Evolutionary conservation across 2,329 filamentous ascomycete species (phyloP), one percentile per base, ranked within the genome.

Genomic region (Alternaria brassicae): DNA sequence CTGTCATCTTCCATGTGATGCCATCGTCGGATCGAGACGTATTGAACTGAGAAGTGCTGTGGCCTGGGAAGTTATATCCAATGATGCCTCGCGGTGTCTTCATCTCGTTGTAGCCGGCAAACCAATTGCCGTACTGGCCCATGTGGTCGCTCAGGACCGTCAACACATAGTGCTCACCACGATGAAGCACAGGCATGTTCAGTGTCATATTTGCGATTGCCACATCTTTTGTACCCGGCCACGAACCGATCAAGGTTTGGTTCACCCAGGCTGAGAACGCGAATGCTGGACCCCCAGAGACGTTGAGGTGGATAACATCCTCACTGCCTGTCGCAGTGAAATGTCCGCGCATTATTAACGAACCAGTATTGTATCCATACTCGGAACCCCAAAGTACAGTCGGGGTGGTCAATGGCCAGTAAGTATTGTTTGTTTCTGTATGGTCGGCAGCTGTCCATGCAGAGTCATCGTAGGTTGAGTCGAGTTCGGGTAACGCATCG

Each of bases 121-220:
- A 77, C 79, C 84, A 86, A 71, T 90, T 87, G 62, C 89, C 87
- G 56, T 91, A 84, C 2, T 91, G 79, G 0, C 90, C 90, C 80
- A 88, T 91, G 72, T 88, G 88, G 73, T 92, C 91, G 9, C 91
- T 79, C 0, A 92, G 72, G 1, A 92, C 79, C 0, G 89, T 92
- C 58, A 93, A 70, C 8, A 89, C 81, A 67, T 90, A 87, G 0
- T 75, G 62, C n/a, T 81, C 77, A 6, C 84, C 86, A 0, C 79
- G 70, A 0, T 68, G 63, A 6, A 90, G 79, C 4, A 77, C 74
- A 0, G 86, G 81, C 0, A 91, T 73, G 0, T 75, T 77, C 68
- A 88, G 86, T 0, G 83, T 88, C 1, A 82, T 77, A 61, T 85
- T 88, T 57, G 82, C 79, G 40, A 82, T 81, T 1, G 69, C 72